These are phyloP conservation scores for Corylus heterophylla DNA, from an alignment of 306 rosid genomes.

Conservation along the genomic window DNA sequence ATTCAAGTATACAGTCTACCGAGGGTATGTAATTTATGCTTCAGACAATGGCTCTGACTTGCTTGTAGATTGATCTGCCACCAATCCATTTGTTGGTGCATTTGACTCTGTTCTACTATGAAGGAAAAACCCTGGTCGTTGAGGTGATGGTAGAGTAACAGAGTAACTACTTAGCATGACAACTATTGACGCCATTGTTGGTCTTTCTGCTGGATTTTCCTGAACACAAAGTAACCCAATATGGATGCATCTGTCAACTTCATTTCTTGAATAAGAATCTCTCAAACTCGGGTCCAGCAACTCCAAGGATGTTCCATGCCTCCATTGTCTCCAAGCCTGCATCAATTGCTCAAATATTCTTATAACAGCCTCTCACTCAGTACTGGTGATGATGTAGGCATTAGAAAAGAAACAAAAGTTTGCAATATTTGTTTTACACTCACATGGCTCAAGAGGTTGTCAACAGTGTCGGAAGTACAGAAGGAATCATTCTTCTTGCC, in stretches of 20 bases:
- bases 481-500: slow-evolving; percentile 46
- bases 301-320: slow-evolving; percentile 22
- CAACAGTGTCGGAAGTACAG: slow-evolving; percentile 21
- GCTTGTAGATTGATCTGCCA: too few species aligned
- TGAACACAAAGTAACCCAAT: slow-evolving; percentile 54
- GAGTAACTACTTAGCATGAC: slow-evolving; percentile 46
- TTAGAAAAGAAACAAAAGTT: slow-evolving; percentile 4
- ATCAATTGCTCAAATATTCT: neutral
- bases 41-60: too few species aligned
- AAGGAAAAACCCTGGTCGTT: slow-evolving; percentile 33
- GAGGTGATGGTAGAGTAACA: slow-evolving; percentile 26
- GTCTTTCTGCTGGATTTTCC: slow-evolving; percentile 45
- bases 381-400: neutral
- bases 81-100: too few species aligned
- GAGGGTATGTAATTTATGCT: too few species aligned
- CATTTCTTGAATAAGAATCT: slow-evolving; percentile 24
- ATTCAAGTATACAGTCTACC: too few species aligned
- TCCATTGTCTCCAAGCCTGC: slow-evolving; percentile 53
- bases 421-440: slow-evolving; percentile 26
- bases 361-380: neutral
- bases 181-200: slow-evolving; percentile 54
- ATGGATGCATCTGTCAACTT: slow-evolving; percentile 50
- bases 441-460: slow-evolving; percentile 50
- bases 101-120: too few species aligned
- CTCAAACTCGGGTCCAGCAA: slow-evolving; percentile 36